Evolutionary conservation across 176 grass and related monocot species (phyloP), one percentile per base, ranked within the genome.

Genomic region (Cymbopogon citratus): DNA sequence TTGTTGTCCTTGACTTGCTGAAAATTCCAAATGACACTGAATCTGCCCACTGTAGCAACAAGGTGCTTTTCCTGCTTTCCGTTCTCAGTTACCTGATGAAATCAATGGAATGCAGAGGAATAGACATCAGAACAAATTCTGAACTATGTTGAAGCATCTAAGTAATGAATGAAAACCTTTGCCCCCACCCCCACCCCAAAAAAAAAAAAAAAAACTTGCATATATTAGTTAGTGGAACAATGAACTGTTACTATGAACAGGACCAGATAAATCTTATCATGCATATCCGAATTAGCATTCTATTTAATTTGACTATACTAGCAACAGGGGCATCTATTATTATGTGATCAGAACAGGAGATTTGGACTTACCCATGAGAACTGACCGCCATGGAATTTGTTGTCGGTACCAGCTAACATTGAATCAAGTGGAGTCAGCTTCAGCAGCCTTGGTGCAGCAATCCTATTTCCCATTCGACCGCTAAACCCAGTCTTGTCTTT

Each of bases 11-110:
- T 95, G 3, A 99, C 96, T 7, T 87, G 82, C 35, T 84, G 87
- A 45, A 95, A 99, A 86, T 93, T 91, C 96, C 96, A 99, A 63
- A 95, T 89, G 63, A 99, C 83, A 35, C 96, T 95, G 60, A 99
- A 99, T 74, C 95, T 95, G 70, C 92, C 96, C 0, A 95, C 92
- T 13, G 92, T 95, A 1, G 88, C 88, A 36, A 95, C 92, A 2
- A 95, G 84, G 66, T 95, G 92, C 41, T 84, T 98, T 49, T 98
- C 95, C 52, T 95, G 90, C 77, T 88, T 99, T 21, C 92, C 96
- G 2, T 88, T 88, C 63, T 95, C 92, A 0, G 92, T 98, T 11
- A 98, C 92, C 95, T 98, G 89, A 25, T 64, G 75, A 88, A 24
- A 34, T 46, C 6, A 83, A 67, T 1, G 36, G 14, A 36, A 81